Evolutionary conservation across 441 rosid genomes (phyloP).

Genomic region (Pelargonium fulgidum): DNA sequence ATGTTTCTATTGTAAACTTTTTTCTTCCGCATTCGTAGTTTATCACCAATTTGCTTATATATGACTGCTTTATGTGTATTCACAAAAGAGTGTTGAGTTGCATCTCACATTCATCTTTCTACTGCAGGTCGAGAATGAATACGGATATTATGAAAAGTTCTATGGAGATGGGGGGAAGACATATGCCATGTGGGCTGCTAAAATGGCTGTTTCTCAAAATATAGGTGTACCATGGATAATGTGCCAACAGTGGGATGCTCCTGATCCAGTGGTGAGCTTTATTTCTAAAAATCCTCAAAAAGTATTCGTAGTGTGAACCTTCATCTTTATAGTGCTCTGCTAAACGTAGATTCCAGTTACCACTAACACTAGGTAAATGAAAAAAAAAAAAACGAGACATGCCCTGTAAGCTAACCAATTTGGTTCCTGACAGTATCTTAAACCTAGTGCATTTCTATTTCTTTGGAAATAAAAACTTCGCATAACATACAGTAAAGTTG

Average conservation of each 20-base stretch:
- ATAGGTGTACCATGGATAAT: constrained; percentile 93
- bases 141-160: constrained; percentile 55
- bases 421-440: too few species aligned
- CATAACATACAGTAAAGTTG: too few species aligned
- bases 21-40: too few species aligned
- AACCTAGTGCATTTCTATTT: too few species aligned
- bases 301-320: neutral
- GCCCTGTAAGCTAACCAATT: too few species aligned
- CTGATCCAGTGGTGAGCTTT: constrained; percentile 59
- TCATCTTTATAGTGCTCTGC: neutral
- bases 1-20: too few species aligned
- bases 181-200: constrained; percentile 84
- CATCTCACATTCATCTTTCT: constrained; percentile 13
- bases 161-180: constrained; percentile 79
- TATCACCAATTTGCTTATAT: neutral
- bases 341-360: neutral
- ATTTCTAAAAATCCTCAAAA: neutral
- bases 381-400: neutral
- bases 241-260: constrained; percentile 91
- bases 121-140: constrained; percentile 86
- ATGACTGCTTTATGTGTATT: neutral
- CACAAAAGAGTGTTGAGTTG: neutral
- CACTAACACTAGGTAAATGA: neutral
- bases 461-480: too few species aligned
- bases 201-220: constrained; percentile 87